Evolutionary conservation across 805 yeast genomes (phyloP).

Genomic region (Komagataella phaffii): DNA sequence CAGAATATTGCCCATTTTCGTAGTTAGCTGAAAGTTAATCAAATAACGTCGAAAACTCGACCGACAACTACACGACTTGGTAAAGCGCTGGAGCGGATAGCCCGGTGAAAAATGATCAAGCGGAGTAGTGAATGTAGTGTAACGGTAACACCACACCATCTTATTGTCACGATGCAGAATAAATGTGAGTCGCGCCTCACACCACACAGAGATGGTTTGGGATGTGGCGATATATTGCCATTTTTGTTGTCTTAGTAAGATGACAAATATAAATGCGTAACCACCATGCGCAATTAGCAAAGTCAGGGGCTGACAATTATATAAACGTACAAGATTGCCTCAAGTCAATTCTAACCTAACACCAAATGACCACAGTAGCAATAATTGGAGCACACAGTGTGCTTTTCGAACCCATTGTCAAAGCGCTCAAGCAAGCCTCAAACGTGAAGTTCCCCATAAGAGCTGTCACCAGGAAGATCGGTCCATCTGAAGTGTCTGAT

Average conservation of each 20-base stretch:
- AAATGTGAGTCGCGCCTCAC: background rate
- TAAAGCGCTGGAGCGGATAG: no score
- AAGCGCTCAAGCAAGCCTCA: conserved; percentile 25
- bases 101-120: no score
- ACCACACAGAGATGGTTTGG: background rate
- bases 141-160: no score
- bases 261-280: background rate
- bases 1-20: background rate
- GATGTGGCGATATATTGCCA: background rate
- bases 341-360: background rate
- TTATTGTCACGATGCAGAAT: background rate
- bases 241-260: background rate
- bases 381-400: conserved; percentile 38
- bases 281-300: background rate
- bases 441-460: conserved; percentile 26
- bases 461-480: conserved; percentile 30
- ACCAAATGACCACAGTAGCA: conserved; percentile 20
- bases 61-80: no score
- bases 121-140: no score
- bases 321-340: background rate
- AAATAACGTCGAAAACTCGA: no score
- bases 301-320: background rate
- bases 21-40: background rate
- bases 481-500: conserved; percentile 13
- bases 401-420: conserved; percentile 32